Evolutionary conservation across 2,329 filamentous ascomycete species (phyloP).

Genomic region (Passalora sequoiae): DNA sequence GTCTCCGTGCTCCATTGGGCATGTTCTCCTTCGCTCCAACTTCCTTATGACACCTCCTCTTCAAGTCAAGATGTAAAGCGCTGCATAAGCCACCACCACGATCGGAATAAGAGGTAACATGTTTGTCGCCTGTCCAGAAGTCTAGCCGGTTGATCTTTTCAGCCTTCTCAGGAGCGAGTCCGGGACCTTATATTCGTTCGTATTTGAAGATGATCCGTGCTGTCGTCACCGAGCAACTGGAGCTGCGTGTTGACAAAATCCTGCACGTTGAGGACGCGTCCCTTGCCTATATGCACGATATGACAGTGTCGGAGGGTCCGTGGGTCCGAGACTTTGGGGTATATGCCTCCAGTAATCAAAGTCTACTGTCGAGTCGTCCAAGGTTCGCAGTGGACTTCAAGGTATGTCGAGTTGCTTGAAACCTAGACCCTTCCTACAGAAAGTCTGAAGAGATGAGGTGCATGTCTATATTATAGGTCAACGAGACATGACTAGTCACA

Average conservation of each 20-base stretch:
- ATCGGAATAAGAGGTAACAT: conserved; percentile 16
- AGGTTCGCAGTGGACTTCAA: neutral
- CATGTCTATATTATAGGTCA: neutral
- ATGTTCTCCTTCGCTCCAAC: neutral
- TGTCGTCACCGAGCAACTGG: too few relatives aligned
- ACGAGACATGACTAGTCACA: neutral
- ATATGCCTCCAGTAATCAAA: neutral
- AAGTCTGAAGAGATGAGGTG: neutral
- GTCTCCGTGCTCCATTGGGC: neutral
- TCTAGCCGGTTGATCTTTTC: neutral
- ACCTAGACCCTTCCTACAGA: neutral
- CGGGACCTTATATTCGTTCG: too few relatives aligned
- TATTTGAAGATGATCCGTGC: too few relatives aligned
- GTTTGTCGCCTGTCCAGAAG: neutral
- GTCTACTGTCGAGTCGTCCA: neutral
- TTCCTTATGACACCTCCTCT: neutral
- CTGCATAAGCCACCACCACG: conserved; percentile 15
- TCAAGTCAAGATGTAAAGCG: conserved; percentile 18
- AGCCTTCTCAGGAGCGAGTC: too few relatives aligned
- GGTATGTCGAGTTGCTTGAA: neutral
- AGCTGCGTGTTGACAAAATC: neutral
- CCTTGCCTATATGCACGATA: too few relatives aligned
- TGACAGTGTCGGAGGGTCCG: neutral
- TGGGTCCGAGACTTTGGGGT: neutral
- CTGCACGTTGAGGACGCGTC: conserved; percentile 1